Evolutionary conservation across 345 rosid genomes (phyloP), one percentile per base, ranked within the genome.

Genomic region (Bruguiera gymnorhiza): DNA sequence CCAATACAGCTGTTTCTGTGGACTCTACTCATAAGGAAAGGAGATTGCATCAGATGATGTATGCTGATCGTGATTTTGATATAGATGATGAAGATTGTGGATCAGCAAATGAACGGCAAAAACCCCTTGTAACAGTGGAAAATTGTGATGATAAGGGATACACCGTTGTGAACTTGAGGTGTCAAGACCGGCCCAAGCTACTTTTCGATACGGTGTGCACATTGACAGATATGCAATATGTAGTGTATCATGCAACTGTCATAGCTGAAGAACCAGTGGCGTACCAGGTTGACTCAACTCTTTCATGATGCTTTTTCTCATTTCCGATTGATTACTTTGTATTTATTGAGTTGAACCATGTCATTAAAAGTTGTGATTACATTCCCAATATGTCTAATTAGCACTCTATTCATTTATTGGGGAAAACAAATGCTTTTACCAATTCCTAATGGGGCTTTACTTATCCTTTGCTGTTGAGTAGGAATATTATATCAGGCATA

Each of bases 401-500:
- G 8, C 19, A n/a, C 13, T 55, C 60, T 43, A n/a, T 24, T 64
- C 67, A 34, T 61, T 34, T 6, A 23, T 56, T 21, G 46, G 13
- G 50, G 21, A 31, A n/a, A 60, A 27, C 50, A 56, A 8, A 36
- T 29, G 24, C 27, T 20, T 60, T 31, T 59, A 30, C 65, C 10
- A 50, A 34, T 62, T 32, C 20, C n/a, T 16, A 21, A 1, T 9
- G 20, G 48, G 46, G 54, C 58, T 66, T 53, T 67, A 15, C 34
- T 10, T 50, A 18, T 57, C 56, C 58, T 66, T 61, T 51, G 62
- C 23, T 15, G 27, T 34, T 65, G 71, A 31, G 69, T 72, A 92
- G 99, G 99, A 96, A 62, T 96, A 90, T 72, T 96, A 83, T 76
- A 92, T 96, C 63, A 83, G 96, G 76, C 99, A 92, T 68, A 50